Conservation (phyloP, 2,329 filamentous ascomycete genomes). For the Fusarium drepaniforme region DNA sequence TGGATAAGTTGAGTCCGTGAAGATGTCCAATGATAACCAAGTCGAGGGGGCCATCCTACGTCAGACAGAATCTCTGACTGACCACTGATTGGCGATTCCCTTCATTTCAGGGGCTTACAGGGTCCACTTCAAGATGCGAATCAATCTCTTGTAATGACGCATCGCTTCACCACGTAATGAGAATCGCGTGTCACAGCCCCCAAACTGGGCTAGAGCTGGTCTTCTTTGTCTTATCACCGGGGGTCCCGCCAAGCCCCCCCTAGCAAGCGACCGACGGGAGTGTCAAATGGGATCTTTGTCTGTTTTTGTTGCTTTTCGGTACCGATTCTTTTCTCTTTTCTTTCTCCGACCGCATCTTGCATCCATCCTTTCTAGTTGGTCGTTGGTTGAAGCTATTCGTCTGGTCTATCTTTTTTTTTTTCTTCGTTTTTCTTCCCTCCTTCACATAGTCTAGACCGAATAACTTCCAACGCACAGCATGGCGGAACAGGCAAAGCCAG, state of each 20-base stretch:
- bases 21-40: background rate
- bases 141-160: background rate
- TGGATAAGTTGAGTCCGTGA: background rate
- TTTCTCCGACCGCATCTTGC: background rate
- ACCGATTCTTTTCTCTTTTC: background rate
- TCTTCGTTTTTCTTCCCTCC: background rate
- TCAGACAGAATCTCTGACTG: background rate
- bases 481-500: background rate
- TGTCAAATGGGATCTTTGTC: background rate
- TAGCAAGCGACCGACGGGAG: background rate
- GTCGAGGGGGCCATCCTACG: background rate
- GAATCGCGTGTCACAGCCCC: background rate
- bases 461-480: background rate
- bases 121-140: background rate
- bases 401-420: background rate
- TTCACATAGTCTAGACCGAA: background rate
- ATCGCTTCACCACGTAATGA: conserved; percentile 2
- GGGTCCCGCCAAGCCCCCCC: background rate
- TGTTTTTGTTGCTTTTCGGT: background rate
- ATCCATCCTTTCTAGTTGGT: background rate
- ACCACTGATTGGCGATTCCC: background rate
- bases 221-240: background rate
- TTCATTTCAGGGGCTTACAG: background rate
- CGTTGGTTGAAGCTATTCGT: background rate
- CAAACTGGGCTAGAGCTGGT: background rate